These are phyloP conservation scores for Sporobolomyces roseus DNA, from an alignment of 768 basidiomycete genomes.

Conservation along the genomic window DNA sequence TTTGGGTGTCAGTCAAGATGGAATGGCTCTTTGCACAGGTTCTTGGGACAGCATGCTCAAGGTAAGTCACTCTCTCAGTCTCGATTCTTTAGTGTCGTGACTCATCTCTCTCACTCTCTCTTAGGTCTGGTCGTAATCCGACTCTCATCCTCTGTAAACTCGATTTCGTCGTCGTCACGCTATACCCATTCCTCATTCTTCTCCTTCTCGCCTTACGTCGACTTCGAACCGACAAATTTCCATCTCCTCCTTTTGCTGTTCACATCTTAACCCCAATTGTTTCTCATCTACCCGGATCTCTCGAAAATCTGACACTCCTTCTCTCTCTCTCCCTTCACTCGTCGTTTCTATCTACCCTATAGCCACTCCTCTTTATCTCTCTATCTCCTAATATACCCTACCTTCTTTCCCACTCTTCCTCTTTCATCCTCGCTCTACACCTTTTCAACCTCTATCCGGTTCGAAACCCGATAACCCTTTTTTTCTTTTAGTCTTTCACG, in stretches of 20 bases:
- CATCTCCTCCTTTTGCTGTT: background rate
- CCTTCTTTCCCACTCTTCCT: background rate
- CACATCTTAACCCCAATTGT: background rate
- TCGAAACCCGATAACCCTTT: background rate
- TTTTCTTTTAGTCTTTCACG: background rate
- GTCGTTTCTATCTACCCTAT: background rate
- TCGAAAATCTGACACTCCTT: background rate
- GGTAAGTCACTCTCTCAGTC: constrained; percentile 34
- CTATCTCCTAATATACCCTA: background rate
- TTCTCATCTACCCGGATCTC: background rate
- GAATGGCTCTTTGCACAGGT: constrained; percentile 97
- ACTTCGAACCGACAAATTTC: background rate
- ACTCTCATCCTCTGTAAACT: background rate
- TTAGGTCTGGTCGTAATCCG: constrained; percentile 11
- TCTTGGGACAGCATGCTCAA: constrained; percentile 80
- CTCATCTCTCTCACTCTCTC: background rate
- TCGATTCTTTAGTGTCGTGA: too few relatives aligned
- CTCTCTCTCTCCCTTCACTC: background rate
- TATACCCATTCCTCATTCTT: constrained; percentile 4
- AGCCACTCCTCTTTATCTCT: background rate
- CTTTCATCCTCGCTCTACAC: background rate
- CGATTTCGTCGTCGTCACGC: background rate
- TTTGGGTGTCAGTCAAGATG: constrained; percentile 89
- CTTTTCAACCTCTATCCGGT: background rate
- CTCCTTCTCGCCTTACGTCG: background rate